Evolutionary conservation across 2,329 filamentous ascomycete species (phyloP).

Genomic region (Plenodomus lindquistii): DNA sequence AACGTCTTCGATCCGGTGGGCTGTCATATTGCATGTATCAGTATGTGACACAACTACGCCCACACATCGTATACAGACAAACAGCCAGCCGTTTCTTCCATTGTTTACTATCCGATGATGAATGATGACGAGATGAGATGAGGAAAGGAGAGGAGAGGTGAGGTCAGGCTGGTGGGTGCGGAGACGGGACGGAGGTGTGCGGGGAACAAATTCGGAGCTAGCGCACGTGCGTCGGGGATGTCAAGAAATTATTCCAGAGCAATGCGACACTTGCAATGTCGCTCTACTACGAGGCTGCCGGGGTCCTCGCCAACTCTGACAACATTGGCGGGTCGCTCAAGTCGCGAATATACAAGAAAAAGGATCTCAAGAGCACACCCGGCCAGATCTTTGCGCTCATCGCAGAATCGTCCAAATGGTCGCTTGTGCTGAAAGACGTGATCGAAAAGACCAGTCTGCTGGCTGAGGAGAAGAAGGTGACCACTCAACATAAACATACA

Average conservation of each 20-base stretch:
- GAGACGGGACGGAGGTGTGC: constrained; percentile 3
- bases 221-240: not conserved
- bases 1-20: too few relatives aligned
- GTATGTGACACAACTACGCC: too few relatives aligned
- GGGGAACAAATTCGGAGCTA: constrained; percentile 10
- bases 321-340: constrained; percentile 83
- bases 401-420: constrained; percentile 90
- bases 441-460: constrained; percentile 79
- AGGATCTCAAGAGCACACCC: constrained; percentile 73
- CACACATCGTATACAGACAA: too few relatives aligned
- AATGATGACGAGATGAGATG: not conserved
- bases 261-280: constrained; percentile 65
- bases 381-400: constrained; percentile 87
- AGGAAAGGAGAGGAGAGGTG: too few relatives aligned
- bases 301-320: constrained; percentile 67
- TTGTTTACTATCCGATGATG: not conserved
- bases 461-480: constrained; percentile 80
- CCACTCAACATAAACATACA: not conserved
- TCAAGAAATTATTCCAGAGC: constrained; percentile 9
- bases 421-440: constrained; percentile 81
- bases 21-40: too few relatives aligned
- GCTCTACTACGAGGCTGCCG: constrained; percentile 89
- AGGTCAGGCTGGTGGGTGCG: too few relatives aligned
- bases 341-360: constrained; percentile 77
- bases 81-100: too few relatives aligned